Conservation (phyloP, 768 basidiomycete genomes). For the Lepiota brunneoincarnata region DNA sequence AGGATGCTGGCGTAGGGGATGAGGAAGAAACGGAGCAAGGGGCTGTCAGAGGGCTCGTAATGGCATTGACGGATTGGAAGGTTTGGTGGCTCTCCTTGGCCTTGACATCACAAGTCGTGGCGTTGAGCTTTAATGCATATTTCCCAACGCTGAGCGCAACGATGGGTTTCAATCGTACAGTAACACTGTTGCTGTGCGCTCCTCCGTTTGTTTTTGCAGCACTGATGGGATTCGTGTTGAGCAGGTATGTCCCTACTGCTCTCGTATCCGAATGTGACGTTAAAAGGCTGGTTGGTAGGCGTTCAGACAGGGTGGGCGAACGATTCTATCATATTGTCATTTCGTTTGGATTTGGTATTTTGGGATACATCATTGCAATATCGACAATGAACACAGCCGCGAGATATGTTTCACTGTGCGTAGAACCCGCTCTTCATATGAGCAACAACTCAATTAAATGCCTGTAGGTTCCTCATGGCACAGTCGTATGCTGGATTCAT, state of each 20-base stretch:
- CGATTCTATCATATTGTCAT: slow-evolving; percentile 67
- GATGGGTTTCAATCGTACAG: slow-evolving; percentile 61
- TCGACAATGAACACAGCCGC: slow-evolving; percentile 66
- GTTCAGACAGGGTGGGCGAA: slow-evolving; percentile 75
- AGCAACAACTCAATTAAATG: neutral
- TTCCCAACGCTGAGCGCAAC: slow-evolving; percentile 78
- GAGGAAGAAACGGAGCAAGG: slow-evolving; percentile 39
- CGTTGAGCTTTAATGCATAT: slow-evolving; percentile 75
- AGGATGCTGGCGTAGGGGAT: slow-evolving; percentile 58
- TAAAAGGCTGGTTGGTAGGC: slow-evolving; percentile 33
- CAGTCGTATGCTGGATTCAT: slow-evolving; percentile 73
- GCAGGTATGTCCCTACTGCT: slow-evolving; percentile 32
- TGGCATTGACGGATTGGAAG: slow-evolving; percentile 76
- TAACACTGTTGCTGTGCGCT: slow-evolving; percentile 73
- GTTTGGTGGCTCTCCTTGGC: slow-evolving; percentile 80
- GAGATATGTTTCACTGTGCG: slow-evolving; percentile 71
- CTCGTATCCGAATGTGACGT: neutral
- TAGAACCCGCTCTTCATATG: neutral
- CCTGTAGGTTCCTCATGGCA: slow-evolving; percentile 67
- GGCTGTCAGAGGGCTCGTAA: slow-evolving; percentile 44
- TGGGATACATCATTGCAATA: slow-evolving; percentile 74
- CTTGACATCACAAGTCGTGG: slow-evolving; percentile 56
- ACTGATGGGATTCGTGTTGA: slow-evolving; percentile 49
- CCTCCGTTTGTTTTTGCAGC: slow-evolving; percentile 79
- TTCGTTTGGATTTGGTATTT: slow-evolving; percentile 59